These are phyloP conservation scores for Aspergillus bertholletiae DNA, from an alignment of 495 filamentous ascomycete species.

Conservation along the genomic window DNA sequence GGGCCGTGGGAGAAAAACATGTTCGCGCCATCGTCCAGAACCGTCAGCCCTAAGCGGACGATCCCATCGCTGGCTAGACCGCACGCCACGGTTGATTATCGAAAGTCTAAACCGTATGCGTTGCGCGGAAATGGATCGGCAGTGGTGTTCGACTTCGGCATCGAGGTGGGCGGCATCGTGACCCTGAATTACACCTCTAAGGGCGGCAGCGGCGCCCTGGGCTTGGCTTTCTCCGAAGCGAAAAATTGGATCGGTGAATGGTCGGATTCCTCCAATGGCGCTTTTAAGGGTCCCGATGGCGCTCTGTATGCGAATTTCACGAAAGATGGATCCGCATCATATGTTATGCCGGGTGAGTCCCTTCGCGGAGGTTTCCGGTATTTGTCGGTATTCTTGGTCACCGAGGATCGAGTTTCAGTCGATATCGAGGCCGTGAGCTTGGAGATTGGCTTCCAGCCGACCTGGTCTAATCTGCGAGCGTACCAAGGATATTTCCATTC, in stretches of 20 bases:
- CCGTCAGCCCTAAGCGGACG: constrained; percentile 45
- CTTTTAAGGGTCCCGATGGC: constrained; percentile 48
- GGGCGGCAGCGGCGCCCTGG: constrained; percentile 42
- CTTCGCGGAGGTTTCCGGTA: constrained; percentile 62
- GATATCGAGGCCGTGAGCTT: constrained; percentile 40
- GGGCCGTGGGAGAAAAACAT: constrained; percentile 61
- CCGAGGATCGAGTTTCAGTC: constrained; percentile 29
- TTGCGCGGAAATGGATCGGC: constrained; percentile 44
- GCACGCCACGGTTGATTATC: constrained; percentile 21
- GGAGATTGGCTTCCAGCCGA: constrained; percentile 57
- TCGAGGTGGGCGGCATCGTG: constrained; percentile 56
- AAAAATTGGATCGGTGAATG: constrained; percentile 60
- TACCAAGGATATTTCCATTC: constrained; percentile 64
- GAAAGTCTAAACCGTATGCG: constrained; percentile 25
- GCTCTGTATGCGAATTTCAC: constrained; percentile 51
- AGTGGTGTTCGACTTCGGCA: constrained; percentile 55
- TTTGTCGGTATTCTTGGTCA: constrained; percentile 51
- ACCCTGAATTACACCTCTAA: constrained; percentile 45
- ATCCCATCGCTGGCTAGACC: constrained; percentile 32
- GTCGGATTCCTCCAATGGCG: constrained; percentile 57
- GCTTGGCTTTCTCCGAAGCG: constrained; percentile 60
- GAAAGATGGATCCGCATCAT: constrained; percentile 35
- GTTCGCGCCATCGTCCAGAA: constrained; percentile 53
- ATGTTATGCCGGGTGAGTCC: constrained; percentile 50
- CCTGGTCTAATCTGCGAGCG: constrained; percentile 59